Percentiles rank a stretch among this genome's conserved stretches.
These are phyloP conservation scores for Gossypium bickii DNA, from an alignment of 345 rosid species.

Conservation along the genomic window DNA sequence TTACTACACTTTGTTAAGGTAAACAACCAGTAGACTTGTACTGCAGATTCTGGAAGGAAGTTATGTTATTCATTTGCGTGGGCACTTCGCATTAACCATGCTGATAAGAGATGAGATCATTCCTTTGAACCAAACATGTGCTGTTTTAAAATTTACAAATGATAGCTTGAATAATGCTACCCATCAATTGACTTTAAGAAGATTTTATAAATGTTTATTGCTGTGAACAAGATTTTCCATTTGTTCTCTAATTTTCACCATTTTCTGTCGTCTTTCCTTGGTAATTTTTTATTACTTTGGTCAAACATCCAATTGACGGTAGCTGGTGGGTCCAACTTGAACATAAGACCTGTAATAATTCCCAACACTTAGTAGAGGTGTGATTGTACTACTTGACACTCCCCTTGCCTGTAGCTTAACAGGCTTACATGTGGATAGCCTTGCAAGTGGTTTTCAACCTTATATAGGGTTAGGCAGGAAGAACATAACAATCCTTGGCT, in stretches of 20 bases:
- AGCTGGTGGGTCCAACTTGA: neutral
- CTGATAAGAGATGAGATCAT: neutral
- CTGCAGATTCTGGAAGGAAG: neutral
- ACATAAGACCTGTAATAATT: neutral
- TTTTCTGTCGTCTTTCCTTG: neutral
- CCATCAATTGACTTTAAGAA: neutral
- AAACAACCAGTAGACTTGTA: neutral
- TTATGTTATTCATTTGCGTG: neutral
- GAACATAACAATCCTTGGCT: neutral
- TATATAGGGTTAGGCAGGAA: neutral
- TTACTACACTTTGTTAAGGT: constrained; percentile 95
- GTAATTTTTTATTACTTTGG: neutral
- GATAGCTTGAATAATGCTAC: neutral
- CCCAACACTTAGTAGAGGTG: neutral
- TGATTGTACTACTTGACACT: neutral
- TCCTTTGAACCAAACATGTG: neutral
- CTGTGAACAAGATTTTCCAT: neutral
- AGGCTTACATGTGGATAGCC: too few species aligned
- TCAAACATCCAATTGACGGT: neutral
- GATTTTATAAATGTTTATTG: neutral
- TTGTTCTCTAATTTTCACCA: neutral
- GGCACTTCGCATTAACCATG: neutral
- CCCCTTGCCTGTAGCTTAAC: neutral
- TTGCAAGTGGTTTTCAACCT: neutral
- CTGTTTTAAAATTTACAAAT: neutral